Evolutionary conservation across 2,329 filamentous ascomycete species (phyloP), one percentile per base, ranked within the genome.

Genomic region (Nemania serpens): DNA sequence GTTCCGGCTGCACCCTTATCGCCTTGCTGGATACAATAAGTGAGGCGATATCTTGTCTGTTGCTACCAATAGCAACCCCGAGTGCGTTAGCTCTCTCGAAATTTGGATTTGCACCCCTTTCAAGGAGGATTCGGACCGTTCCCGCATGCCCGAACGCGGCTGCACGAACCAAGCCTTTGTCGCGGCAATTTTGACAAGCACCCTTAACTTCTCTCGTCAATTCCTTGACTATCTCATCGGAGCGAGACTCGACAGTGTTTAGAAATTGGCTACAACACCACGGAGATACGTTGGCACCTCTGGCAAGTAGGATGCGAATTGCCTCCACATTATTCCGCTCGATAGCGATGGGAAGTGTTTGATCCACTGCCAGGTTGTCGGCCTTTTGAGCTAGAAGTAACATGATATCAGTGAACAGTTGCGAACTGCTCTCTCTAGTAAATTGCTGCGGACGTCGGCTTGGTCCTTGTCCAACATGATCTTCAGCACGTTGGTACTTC

Each of bases 371-470:
- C 11, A 34, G 15, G n/a, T 34, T 25, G 18, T 48, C 45, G 15
- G 45, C 45, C 10, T 34, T 48, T 11, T 17, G 25, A 34, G 45
- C 45, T 7, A 48, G 45, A 17, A 34, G 25, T 2, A 48, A 34
- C 45, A 48, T 12, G 29, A 48, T 48, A 48, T 48, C 25, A 34
- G 29, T 7, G 45, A 48, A 25, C 29, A 48, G 45, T 48, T 48
- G n/a, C 29, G 45, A 48, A 25, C 34, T 7, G 45, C 29, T 34
- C 25, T 48, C 25, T 33, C n/a, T 11, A 48, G 34, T 17, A 34
- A 7, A 48, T 48, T 34, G 45, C 45, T 48, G 22, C 45, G 45
- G 17, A 48, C 29, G 15, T 48, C 45, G 25, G 11, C 45, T 25
- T 48, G 45, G n/a, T 48, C 45, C 29, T 48, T 33, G 17, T 48